Evolutionary conservation across 179 eudicot genomes (phyloP), one percentile per base, ranked within the genome.

Genomic region (Nepenthes alata): DNA sequence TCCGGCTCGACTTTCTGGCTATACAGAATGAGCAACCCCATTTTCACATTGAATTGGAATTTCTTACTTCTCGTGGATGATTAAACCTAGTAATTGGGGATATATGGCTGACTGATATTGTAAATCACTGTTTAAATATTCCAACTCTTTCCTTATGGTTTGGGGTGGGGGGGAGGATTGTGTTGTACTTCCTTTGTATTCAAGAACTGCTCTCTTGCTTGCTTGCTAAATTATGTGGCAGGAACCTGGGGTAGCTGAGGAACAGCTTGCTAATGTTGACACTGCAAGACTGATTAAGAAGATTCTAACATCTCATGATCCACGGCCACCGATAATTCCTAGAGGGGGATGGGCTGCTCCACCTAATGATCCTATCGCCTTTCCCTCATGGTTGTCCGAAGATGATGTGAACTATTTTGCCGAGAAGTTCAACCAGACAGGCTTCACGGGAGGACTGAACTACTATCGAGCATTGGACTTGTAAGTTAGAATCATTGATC

Each of bases 191-290:
- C 25, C 25, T 25, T 25, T 25, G 25, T 25, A 25, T 25, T 25
- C 25, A 25, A 25, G 25, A 25, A 25, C 25, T 12, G 35, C 6
- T 45, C 13, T 11, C 44, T 3, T 61, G 55, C 11, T 59, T 62
- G 10, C 2, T 58, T 58, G 37, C 55, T 41, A 16, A 11, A 55
- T 67, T 56, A 14, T 50, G 38, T 5, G 73, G 62, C 59, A 91
- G 98, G 81, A 77, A 75, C 96, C 91, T 47, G 91, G 88, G 54
- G 83, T 81, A 36, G 81, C 72, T 12, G 98, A 91, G 74, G 86
- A 82, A 66, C 96, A 88, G 61, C 75, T 88, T 62, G 77, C 80
- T 37, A 70, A 71, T 16, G 41, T 77, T 47, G 96, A 81, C 66
- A 78, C 82, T 3, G 72, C 69, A 63, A 70, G 55, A 58, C 49